Base-by-base conservation (phyloP, 129 eudicot species). In the Ambrosia trifida region DNA sequence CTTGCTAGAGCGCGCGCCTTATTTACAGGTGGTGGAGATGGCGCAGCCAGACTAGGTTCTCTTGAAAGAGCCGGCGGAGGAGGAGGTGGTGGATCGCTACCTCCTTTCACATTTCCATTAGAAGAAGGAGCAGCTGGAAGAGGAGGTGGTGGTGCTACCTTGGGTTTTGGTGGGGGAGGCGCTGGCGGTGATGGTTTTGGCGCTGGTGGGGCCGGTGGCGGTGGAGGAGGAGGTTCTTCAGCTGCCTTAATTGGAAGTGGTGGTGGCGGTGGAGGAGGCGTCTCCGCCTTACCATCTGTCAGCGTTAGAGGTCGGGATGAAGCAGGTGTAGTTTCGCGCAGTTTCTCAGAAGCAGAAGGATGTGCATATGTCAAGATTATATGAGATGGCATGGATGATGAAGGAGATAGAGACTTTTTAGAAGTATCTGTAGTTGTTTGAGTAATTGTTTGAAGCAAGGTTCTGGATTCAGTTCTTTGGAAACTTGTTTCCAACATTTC, bases 1-100 rank as follows among this genome's bases (percentile, higher is more conserved):
- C 96, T 91, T 60, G 98, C 71, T 33, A 68, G 64, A 50, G 66
- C 30, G 47, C 83, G 82, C 57, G 88, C 89, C 53, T 80, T 87
- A 43, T 69, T 49, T 24, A 58, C 79, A 66, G 89, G 93, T 11
- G 82, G 82, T 11, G 77, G 76, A 61, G 71, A 16, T 16, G 70
- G 69, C 16, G 77, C 69, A 61, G 77, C 31, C 30, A 43, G 35
- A 45, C 63, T 19, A 9, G 69, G 9, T 44, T 60, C 75, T 58
- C 12, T 57, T 36, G 63, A 66, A 57, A 64, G 72, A 65, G 51
- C 7, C 16, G 80, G 80, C 2, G 75, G 80, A 57, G 80, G 80
- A 57, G 80, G 80, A 32, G 80, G 75, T 57, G 75, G 75, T 14
- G 74, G 49, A 56, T 14, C 47, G 3, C 28, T 64, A n/a, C 69